These are phyloP conservation scores for Sporobolomyces roseus DNA, from an alignment of 768 basidiomycete species.

Conservation along the genomic window DNA sequence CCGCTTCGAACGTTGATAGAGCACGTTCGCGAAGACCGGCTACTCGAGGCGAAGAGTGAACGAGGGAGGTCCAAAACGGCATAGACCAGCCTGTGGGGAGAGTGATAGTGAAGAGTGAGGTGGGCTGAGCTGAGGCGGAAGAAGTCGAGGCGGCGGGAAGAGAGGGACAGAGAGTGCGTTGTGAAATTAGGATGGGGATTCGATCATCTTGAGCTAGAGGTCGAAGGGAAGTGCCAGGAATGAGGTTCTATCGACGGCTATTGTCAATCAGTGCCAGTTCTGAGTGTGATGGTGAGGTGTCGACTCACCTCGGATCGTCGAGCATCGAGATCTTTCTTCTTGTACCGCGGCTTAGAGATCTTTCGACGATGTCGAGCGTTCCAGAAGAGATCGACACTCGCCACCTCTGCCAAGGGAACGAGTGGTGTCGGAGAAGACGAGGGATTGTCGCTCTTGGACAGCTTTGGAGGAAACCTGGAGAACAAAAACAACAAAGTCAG, in stretches of 20 bases:
- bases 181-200: slow-evolving; percentile 76
- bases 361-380: slow-evolving; percentile 69
- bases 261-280: too few species aligned
- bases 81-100: slow-evolving; percentile 86
- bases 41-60: slow-evolving; percentile 75
- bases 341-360: slow-evolving; percentile 48
- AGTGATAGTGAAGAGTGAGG: slow-evolving; percentile 65
- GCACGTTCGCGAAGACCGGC: slow-evolving; percentile 78
- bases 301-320: slow-evolving; percentile 64
- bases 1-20: slow-evolving; percentile 78
- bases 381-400: slow-evolving; percentile 21
- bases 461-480: slow-evolving; percentile 16
- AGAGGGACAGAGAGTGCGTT: slow-evolving; percentile 56
- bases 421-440: not conserved
- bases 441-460: slow-evolving; percentile 3
- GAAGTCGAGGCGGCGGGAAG: slow-evolving; percentile 15
- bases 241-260: slow-evolving; percentile 55
- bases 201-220: slow-evolving; percentile 73
- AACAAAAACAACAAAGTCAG: not conserved
- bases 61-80: slow-evolving; percentile 78
- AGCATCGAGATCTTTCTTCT: slow-evolving; percentile 65
- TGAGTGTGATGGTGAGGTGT: not conserved
- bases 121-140: not conserved
- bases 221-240: slow-evolving; percentile 71
- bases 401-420: not conserved